Base-by-base conservation (phyloP, 2,329 filamentous ascomycete species). In the Hypoxylon sp. region DNA sequence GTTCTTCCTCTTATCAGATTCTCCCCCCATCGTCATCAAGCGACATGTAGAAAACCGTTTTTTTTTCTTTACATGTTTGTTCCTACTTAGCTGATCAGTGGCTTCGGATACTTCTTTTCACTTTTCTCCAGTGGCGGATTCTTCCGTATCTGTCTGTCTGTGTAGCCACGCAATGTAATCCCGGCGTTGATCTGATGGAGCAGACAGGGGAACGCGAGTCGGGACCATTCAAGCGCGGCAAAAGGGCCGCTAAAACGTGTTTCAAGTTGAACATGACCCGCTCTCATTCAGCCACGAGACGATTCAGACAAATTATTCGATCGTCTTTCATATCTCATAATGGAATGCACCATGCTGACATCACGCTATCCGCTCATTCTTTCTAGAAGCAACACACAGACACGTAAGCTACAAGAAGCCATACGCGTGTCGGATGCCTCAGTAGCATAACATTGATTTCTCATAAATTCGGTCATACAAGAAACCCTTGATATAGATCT, bases 211-310 rank as follows among this genome's bases (percentile, higher is more conserved):
- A 55, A 35, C 46, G 42, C 61, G 53, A 70, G 53, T 65, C 56
- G 53, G 26, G 47, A 9, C 56, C 33, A 58, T 44, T 61, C 53
- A 37, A 61, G 39, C 47, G 29, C 57, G 56, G 24, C 22, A 54
- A 55, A 53, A 26, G 56, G 24, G 39, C 46, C 58, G 57, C 68
- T 65, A 71, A 71, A 70, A 68, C 63, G 67, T 71, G 73, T 75
- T 75, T 75, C 72, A 75, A 68, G 66, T 75, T 73, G 65, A 72
- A 73, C 65, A 71, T 58, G 68, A 61, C 63, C 68, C 69, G 71
- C 70, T 68, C 66, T 46, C 67, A 47, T 70, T 70, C 50, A 67
- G 63, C 70, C 65, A 72, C 65, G 65, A 68, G 70, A 68, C 70
- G 53, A 71, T 64, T 65, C 63, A 72, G 67, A 63, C 63, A 69